Evolutionary conservation across 345 rosid genomes (phyloP), one percentile per base, ranked within the genome.

Genomic region (Mangifera indica): DNA sequence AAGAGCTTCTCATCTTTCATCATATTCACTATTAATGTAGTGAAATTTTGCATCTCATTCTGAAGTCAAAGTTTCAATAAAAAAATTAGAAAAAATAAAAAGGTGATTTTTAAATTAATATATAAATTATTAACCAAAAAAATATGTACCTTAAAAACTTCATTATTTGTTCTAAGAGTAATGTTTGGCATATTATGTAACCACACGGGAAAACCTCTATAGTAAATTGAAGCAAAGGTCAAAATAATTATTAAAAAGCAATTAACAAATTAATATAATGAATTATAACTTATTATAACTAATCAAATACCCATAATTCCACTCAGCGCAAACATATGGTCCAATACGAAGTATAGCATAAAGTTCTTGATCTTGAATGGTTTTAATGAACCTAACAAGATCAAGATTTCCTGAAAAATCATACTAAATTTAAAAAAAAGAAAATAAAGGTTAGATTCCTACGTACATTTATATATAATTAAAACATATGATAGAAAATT

Each of bases 191-290:
- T 52, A 37, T 83, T 85, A 66, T 86, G 93, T 14, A 91, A 54
- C 95, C 95, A 91, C 12, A 91, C 80, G 0, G 93, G 93, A 1
- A 91, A 84, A 0, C 91, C 94, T 21, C 93, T 83, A 46, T 1
- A 55, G 5, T 14, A 12, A 66, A 17, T 77, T 20, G 37, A 12
- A 72, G n/a, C n/a, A n/a, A n/a, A n/a, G 34, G 29, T 4, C 8
- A 71, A 54, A 5, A 10, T 48, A 49, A 1, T 22, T 17, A 0
- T 0, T 32, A 3, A 37, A 0, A 22, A 48, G 13, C 3, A 17
- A 51, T 2, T 26, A 29, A 25, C 2, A 51, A n/a, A 15, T 21
- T 62, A 15, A n/a, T n/a, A 21, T 2, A 8, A 0, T 22, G 48
- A 12, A 42, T 14, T 10, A 29, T 5, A 18, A 52, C 11, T 26